Percentiles rank a stretch among this genome's conserved stretches.
phyloP scores from a whole-genome alignment of 1,284 basidiomycete species.

The Kalmanozyma brasiliensis region DNA sequence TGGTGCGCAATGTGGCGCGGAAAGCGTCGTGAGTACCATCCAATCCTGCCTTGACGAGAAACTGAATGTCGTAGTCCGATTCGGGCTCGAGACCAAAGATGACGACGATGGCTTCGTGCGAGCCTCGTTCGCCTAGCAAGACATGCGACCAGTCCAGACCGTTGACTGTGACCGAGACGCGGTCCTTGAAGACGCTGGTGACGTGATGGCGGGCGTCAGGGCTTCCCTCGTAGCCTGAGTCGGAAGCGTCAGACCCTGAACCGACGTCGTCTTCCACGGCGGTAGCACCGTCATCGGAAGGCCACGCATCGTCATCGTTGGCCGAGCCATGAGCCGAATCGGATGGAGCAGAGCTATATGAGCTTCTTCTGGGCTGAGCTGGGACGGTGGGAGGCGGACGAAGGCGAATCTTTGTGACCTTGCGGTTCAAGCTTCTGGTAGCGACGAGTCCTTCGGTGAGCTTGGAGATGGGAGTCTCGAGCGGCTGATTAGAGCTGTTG shows the following conservation, averaged over 20 bases:
- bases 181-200: constrained; percentile 47
- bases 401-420: constrained; percentile 52
- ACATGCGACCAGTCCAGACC: constrained; percentile 58
- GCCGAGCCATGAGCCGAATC: constrained; percentile 37
- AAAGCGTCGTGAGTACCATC: constrained; percentile 33
- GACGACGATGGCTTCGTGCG: constrained; percentile 61
- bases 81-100: constrained; percentile 58
- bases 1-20: constrained; percentile 29
- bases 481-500: background rate
- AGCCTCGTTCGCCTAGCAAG: constrained; percentile 52
- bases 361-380: constrained; percentile 36
- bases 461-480: constrained; percentile 40
- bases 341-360: constrained; percentile 36
- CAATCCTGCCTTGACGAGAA: constrained; percentile 48
- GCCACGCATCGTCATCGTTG: constrained; percentile 51
- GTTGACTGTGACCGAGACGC: constrained; percentile 55
- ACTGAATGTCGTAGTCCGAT: constrained; percentile 52
- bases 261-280: constrained; percentile 50
- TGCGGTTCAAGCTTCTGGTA: constrained; percentile 52
- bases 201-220: constrained; percentile 25
- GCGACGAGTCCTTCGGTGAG: constrained; percentile 50
- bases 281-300: constrained; percentile 51
- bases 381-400: constrained; percentile 33
- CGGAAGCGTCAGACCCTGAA: constrained; percentile 48
- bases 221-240: constrained; percentile 40